Percentiles rank a stretch among this genome's conserved stretches.
Evolutionary conservation across 192 early-diverging fungal species (phyloP).

Genomic region (Mortierella hygrophila): DNA sequence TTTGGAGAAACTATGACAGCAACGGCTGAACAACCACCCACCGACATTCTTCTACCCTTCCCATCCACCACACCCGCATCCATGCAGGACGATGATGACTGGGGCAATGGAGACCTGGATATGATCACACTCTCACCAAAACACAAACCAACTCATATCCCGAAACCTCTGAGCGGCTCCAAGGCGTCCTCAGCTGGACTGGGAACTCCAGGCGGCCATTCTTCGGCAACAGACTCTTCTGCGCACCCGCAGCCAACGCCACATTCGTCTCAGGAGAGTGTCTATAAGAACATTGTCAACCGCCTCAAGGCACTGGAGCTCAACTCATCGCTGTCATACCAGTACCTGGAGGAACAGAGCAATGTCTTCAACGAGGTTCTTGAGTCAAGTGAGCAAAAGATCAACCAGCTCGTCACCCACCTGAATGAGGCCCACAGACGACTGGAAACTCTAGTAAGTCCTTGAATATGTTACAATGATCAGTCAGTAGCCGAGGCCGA

Average conservation of each 20-base stretch:
- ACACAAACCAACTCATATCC: conserved; percentile 27
- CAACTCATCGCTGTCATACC: conserved; percentile 81
- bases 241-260: conserved; percentile 22
- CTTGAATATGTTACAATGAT: background rate
- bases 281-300: conserved; percentile 94
- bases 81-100: conserved; percentile 40
- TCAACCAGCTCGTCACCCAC: conserved; percentile 74
- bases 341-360: conserved; percentile 84
- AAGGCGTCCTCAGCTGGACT: conserved; percentile 26
- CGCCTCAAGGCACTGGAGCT: conserved; percentile 83
- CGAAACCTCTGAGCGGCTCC: conserved; percentile 23
- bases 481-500: background rate
- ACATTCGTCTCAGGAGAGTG: conserved; percentile 71
- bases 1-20: conserved; percentile 11
- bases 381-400: conserved; percentile 70
- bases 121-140: conserved; percentile 50
- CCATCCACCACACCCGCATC: conserved; percentile 48
- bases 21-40: background rate
- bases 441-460: conserved; percentile 71
- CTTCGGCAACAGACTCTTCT: conserved; percentile 15
- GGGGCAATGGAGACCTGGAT: conserved; percentile 33
- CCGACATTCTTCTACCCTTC: conserved; percentile 10
- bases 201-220: conserved; percentile 13
- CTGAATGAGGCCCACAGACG: conserved; percentile 74
- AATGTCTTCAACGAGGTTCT: conserved; percentile 76